A percentile compares a stretch with the other conserved stretches of the same genome.
These are phyloP conservation scores for Populus pruinosa DNA, from an alignment of 345 rosid species.

Conservation along the genomic window DNA sequence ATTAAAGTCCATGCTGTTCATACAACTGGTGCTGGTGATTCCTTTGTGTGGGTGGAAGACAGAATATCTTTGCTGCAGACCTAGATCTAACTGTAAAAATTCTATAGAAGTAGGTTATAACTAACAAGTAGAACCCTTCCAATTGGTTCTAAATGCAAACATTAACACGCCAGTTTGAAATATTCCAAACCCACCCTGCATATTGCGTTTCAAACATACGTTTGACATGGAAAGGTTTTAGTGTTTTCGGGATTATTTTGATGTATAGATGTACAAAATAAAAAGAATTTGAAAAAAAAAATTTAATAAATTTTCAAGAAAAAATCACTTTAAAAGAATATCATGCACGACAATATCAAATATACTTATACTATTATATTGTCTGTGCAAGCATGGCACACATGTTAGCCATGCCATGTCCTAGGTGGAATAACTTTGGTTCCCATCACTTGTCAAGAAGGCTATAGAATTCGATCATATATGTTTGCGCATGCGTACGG, in stretches of 20 bases:
- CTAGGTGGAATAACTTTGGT: not conserved
- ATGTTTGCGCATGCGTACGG: not conserved
- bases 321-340: no score
- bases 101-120: not conserved
- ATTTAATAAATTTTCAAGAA: no score
- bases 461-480: not conserved
- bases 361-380: no score
- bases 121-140: not conserved
- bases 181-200: not conserved
- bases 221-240: no score
- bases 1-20: conserved; percentile 65
- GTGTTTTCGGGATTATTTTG: no score
- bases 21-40: conserved; percentile 88
- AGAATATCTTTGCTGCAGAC: conserved; percentile 59
- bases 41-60: conserved; percentile 66
- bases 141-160: not conserved
- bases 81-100: conserved; percentile 34
- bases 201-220: not conserved
- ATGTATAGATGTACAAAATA: no score
- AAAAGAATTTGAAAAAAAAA: no score
- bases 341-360: no score
- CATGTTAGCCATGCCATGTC: not conserved
- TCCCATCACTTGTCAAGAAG: not conserved
- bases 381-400: no score
- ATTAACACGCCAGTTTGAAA: not conserved